phyloP scores from a whole-genome alignment of 495 filamentous ascomycete species.

The Neurospora sp. region DNA sequence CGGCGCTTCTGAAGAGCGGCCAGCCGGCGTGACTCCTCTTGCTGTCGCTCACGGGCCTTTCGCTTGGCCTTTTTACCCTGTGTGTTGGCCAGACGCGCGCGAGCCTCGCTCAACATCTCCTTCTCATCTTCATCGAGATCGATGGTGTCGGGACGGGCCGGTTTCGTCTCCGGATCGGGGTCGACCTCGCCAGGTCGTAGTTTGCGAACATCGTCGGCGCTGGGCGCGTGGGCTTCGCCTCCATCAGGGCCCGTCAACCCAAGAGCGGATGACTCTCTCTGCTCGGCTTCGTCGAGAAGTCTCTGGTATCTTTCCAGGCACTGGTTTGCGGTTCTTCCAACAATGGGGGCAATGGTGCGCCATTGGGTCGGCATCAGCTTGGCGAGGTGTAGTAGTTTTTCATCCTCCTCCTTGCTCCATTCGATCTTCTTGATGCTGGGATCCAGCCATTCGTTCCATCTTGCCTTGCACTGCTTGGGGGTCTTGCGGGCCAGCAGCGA shows the following conservation, averaged over 20 bases:
- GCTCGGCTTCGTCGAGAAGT: slow-evolving; percentile 89
- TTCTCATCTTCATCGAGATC: slow-evolving; percentile 98
- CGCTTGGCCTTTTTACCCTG: slow-evolving; percentile 99
- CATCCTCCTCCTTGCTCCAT: slow-evolving; percentile 98
- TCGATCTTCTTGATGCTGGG: slow-evolving; percentile 96
- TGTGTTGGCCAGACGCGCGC: slow-evolving; percentile 90
- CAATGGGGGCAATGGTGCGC: slow-evolving; percentile 95
- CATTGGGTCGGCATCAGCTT: slow-evolving; percentile 99
- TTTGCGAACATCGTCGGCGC: slow-evolving; percentile 84
- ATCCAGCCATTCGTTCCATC: slow-evolving; percentile 97
- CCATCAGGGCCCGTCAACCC: slow-evolving; percentile 80
- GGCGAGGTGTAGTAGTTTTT: slow-evolving; percentile 89
- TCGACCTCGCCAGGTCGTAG: slow-evolving; percentile 89
- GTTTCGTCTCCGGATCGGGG: slow-evolving; percentile 92
- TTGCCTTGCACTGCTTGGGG: slow-evolving; percentile 96
- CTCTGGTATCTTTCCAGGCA: slow-evolving; percentile 96
- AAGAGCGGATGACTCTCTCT: slow-evolving; percentile 70
- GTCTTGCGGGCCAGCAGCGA: slow-evolving; percentile 96
- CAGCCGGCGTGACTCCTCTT: slow-evolving; percentile 85
- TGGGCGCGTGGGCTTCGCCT: slow-evolving; percentile 77
- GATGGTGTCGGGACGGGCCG: slow-evolving; percentile 93
- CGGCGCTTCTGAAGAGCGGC: slow-evolving; percentile 89
- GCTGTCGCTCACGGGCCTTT: slow-evolving; percentile 88
- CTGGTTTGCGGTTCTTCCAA: slow-evolving; percentile 91
- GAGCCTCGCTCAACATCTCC: slow-evolving; percentile 96